Evolutionary conservation across 2,329 filamentous ascomycete species (phyloP).

Genomic region (Periconia digitata): DNA sequence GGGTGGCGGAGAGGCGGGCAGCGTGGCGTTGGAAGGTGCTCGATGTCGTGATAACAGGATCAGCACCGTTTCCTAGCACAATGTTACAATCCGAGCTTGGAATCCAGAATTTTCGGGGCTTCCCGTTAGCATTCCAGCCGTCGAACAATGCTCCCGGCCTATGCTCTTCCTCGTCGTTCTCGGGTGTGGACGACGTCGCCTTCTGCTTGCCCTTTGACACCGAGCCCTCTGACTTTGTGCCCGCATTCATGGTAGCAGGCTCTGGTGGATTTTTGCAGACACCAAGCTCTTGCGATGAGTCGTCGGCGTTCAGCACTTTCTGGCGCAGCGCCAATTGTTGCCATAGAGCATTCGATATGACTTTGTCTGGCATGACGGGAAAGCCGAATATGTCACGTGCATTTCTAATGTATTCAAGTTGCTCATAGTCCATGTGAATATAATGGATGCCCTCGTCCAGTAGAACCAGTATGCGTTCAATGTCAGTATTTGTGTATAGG

Average conservation of each 20-base stretch:
- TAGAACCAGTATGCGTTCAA: slow-evolving; percentile 58
- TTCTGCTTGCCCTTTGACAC: slow-evolving; percentile 50
- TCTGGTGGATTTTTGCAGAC: slow-evolving; percentile 49
- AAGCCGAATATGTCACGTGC: slow-evolving; percentile 57
- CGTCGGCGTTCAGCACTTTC: slow-evolving; percentile 55
- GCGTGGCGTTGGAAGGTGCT: slow-evolving; percentile 49
- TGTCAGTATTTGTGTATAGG: slow-evolving; percentile 56
- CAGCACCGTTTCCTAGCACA: slow-evolving; percentile 57
- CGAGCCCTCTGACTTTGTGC: slow-evolving; percentile 22
- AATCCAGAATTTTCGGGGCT: slow-evolving; percentile 60
- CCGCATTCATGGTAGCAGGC: slow-evolving; percentile 19
- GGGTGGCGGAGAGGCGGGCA: slow-evolving; percentile 52
- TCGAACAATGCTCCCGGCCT: slow-evolving; percentile 47
- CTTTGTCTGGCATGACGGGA: slow-evolving; percentile 57
- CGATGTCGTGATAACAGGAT: slow-evolving; percentile 54
- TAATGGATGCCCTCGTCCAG: slow-evolving; percentile 63
- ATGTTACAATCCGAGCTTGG: slow-evolving; percentile 58
- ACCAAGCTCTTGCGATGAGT: slow-evolving; percentile 56
- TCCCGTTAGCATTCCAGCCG: slow-evolving; percentile 57
- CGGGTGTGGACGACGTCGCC: not conserved
- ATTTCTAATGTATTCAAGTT: slow-evolving; percentile 56
- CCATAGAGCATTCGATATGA: slow-evolving; percentile 60
- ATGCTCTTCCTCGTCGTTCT: slow-evolving; percentile 23
- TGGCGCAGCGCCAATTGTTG: slow-evolving; percentile 60
- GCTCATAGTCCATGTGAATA: slow-evolving; percentile 61